Percentiles rank a stretch among this genome's conserved stretches.
Evolutionary conservation across 768 basidiomycete species (phyloP).

Genomic region (Suillus americanus): DNA sequence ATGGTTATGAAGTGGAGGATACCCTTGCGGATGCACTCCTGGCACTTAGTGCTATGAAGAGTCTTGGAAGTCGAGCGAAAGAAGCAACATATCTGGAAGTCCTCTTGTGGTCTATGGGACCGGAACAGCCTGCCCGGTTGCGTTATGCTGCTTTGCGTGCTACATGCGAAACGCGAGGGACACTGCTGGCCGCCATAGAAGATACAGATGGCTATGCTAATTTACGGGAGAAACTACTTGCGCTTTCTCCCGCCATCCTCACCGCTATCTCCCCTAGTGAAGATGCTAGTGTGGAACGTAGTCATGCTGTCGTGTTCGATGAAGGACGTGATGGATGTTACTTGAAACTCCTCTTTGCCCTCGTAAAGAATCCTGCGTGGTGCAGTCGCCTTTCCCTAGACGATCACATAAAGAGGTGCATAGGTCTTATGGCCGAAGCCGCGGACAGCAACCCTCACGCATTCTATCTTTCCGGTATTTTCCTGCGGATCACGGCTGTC

Average conservation of each 20-base stretch:
- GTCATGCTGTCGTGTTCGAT: background rate
- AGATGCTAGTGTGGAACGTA: background rate
- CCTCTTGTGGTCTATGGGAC: conserved; percentile 9
- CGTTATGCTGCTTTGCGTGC: conserved; percentile 10
- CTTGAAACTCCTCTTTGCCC: conserved; percentile 3
- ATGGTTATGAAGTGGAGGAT: conserved; percentile 5
- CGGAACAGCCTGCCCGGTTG: conserved; percentile 8
- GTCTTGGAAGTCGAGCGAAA: background rate
- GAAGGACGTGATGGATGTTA: conserved; percentile 4
- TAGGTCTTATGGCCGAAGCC: background rate
- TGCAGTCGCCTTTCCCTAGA: conserved; percentile 1
- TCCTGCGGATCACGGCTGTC: conserved; percentile 1
- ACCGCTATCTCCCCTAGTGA: conserved; percentile 2
- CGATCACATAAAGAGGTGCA: conserved; percentile 1
- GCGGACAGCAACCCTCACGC: conserved; percentile 1
- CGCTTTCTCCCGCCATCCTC: conserved; percentile 5
- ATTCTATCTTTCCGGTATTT: background rate
- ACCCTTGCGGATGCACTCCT: conserved; percentile 12
- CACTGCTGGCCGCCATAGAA: background rate
- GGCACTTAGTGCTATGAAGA: conserved; percentile 5
- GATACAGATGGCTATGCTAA: background rate
- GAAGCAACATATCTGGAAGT: conserved; percentile 4
- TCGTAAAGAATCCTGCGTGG: background rate
- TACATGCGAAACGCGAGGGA: background rate
- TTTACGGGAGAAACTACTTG: conserved; percentile 2